Evolutionary conservation across 805 yeast genomes (phyloP).

Genomic region (Candida andamanensis): DNA sequence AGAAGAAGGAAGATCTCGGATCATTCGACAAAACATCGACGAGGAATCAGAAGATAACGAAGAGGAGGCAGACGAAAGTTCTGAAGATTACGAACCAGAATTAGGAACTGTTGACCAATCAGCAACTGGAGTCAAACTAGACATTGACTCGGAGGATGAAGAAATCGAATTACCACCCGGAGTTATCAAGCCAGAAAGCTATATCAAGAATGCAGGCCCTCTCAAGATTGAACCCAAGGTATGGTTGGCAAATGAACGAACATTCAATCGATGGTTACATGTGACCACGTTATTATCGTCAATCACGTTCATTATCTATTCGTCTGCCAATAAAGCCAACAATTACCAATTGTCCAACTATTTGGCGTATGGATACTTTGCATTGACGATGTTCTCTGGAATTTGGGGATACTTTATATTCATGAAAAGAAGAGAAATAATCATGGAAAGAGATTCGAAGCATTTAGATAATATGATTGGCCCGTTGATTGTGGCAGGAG

Average conservation of each 20-base stretch:
- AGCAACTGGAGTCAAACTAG: conserved; percentile 38
- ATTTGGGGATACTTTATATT: conserved; percentile 86
- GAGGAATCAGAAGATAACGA: conserved; percentile 7
- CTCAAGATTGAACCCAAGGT: conserved; percentile 95
- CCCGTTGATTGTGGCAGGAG: conserved; percentile 72
- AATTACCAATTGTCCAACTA: conserved; percentile 57
- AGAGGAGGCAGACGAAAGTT: conserved; percentile 17
- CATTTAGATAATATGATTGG: conserved; percentile 90
- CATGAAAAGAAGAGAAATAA: conserved; percentile 62
- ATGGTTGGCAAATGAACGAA: conserved; percentile 97
- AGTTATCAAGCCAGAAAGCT: conserved; percentile 71
- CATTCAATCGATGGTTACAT: conserved; percentile 92
- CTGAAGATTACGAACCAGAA: conserved; percentile 25
- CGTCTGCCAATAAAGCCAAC: conserved; percentile 64
- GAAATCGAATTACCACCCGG: conserved; percentile 87
- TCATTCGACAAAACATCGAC: conserved; percentile 2
- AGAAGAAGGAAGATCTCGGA: neutral
- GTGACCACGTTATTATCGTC: conserved; percentile 82
- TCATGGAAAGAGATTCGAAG: conserved; percentile 74
- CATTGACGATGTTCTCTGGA: conserved; percentile 75
- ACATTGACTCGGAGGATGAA: conserved; percentile 75
- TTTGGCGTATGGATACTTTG: conserved; percentile 78
- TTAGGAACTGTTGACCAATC: conserved; percentile 3
- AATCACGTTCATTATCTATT: conserved; percentile 77
- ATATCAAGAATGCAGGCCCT: conserved; percentile 86